Evolutionary conservation across 495 filamentous ascomycete species (phyloP), one percentile per base, ranked within the genome.

Genomic region (Geoglossum glabrum): DNA sequence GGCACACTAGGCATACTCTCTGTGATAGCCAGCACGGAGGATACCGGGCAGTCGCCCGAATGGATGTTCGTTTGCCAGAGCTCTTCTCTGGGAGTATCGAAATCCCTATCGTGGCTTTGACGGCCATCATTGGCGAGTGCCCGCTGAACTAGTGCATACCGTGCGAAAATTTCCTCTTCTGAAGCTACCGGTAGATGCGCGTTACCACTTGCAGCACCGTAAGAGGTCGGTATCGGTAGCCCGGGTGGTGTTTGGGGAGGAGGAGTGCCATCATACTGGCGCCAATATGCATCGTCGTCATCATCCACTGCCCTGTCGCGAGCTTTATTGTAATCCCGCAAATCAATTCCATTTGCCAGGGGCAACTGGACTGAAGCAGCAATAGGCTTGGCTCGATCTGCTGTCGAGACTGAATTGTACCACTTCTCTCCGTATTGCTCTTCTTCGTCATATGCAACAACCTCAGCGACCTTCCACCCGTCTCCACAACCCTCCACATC

Each of bases 221-320:
- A 4, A 30, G 1, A 6, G 46, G 8, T 7, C 11, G 56, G 43
- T 1, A 21, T 28, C 3, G 28, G 19, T 3, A 11, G 23, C 13
- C 25, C 3, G 13, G 56, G 5, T 7, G 10, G 31, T 0, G 15
- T 57, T 56, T 28, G 21, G 8, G 90, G 90, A 21, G 88, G 79
- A 1, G 86, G 86, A 11, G 87, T 92, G 9, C 81, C 79, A 72
- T 96, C 92, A 66, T 98, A 98, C 60, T 83, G 82, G 30, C 82
- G 87, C 92, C 92, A 98, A 69, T 97, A 98, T 62, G 81, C 85
- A 60, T 89, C 89, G 59, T 95, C 89, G 30, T 93, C 87, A 19
- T 86, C 64, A 15, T 72, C 49, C 25, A 30, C 15, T 28, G 49
- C 23, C 5, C 49, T 52, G 11, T 74, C 68, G 0, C 64, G 57